Evolutionary conservation across 768 basidiomycete species (phyloP).

Genomic region (Mycena latifolia): DNA sequence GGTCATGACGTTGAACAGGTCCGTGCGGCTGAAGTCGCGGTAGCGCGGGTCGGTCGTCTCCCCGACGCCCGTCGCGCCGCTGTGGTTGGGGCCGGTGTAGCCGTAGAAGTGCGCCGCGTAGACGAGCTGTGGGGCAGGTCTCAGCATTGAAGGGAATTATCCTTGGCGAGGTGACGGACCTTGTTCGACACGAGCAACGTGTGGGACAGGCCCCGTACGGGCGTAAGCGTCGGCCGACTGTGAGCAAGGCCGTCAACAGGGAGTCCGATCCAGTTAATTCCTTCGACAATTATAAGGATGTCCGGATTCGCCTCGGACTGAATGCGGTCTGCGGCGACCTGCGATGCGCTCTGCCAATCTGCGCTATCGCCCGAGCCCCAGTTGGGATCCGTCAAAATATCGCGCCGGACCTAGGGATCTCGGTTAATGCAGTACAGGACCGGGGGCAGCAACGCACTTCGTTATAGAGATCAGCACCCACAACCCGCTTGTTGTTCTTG

Average conservation of each 20-base stretch:
- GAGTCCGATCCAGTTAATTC: constrained; percentile 36
- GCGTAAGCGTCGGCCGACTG: constrained; percentile 29
- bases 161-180: too few species aligned
- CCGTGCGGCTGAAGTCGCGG: constrained; percentile 25
- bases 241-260: constrained; percentile 36
- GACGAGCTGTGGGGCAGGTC: constrained; percentile 22
- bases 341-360: constrained; percentile 33
- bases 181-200: constrained; percentile 29
- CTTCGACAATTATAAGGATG: constrained; percentile 35
- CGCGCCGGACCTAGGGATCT: constrained; percentile 26
- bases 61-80: constrained; percentile 33
- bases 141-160: not conserved
- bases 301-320: constrained; percentile 27
- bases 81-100: constrained; percentile 36
- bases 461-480: constrained; percentile 28
- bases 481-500: constrained; percentile 24
- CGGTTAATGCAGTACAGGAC: not conserved
- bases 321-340: constrained; percentile 25
- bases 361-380: constrained; percentile 30
- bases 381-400: constrained; percentile 26
- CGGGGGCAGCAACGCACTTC: not conserved
- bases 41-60: constrained; percentile 32
- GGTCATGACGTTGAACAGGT: constrained; percentile 22
- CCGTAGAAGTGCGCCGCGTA: constrained; percentile 35
- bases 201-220: constrained; percentile 26